A percentile compares a stretch with the other conserved stretches of the same genome.
Conservation (phyloP, 768 basidiomycete species). For the Cystoderma amianthinum region DNA sequence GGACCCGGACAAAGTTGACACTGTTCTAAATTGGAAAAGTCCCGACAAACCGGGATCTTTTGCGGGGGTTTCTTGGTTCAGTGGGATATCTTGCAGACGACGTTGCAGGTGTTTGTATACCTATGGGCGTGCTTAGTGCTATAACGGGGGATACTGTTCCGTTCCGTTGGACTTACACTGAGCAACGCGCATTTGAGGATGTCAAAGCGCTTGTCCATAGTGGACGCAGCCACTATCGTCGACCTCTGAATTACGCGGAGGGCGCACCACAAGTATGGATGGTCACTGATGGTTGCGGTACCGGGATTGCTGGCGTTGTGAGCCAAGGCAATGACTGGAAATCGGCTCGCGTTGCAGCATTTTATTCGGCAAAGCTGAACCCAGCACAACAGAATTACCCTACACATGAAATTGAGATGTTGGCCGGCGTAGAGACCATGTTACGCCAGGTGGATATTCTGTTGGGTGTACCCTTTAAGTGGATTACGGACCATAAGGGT, state of each 20-base stretch:
- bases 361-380: constrained; percentile 25
- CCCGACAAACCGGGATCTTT: constrained; percentile 16
- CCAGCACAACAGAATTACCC: constrained; percentile 25
- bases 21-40: too few species aligned
- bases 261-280: constrained; percentile 14
- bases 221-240: constrained; percentile 11
- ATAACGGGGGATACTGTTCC: constrained; percentile 8
- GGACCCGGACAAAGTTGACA: too few species aligned
- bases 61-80: constrained; percentile 19
- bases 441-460: constrained; percentile 15
- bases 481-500: constrained; percentile 18
- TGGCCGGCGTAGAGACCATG: constrained; percentile 23
- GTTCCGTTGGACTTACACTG: constrained; percentile 12
- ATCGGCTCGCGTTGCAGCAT: constrained; percentile 14
- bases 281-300: constrained; percentile 17
- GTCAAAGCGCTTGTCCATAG: constrained; percentile 14
- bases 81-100: constrained; percentile 19
- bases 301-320: constrained; percentile 17
- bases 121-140: constrained; percentile 20
- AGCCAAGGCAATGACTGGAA: constrained; percentile 13
- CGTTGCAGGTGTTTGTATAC: constrained; percentile 19
- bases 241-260: constrained; percentile 7
- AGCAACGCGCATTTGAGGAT: constrained; percentile 20
- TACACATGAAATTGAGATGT: constrained; percentile 27
- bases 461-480: constrained; percentile 16